Percentiles rank a stretch among this genome's conserved stretches.
Evolutionary conservation across 176 grass and related monocot genomes (phyloP).

Genomic region (Lolium multiflorum): DNA sequence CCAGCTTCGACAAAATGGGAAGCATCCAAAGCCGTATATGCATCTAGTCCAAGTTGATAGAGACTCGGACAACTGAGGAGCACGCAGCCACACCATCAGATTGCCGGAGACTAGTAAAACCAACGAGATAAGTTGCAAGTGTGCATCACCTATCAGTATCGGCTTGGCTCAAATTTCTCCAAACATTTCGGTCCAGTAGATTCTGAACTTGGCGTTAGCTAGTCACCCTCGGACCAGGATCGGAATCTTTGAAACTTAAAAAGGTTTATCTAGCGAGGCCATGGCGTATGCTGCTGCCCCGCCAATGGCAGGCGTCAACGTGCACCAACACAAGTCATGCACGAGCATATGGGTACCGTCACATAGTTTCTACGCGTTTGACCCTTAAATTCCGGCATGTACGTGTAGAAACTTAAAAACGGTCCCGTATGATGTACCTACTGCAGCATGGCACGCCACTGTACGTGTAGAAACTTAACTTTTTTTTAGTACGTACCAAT

Average conservation of each 20-base stretch:
- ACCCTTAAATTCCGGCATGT: conserved; percentile 20
- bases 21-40: neutral
- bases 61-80: conserved; percentile 27
- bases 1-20: conserved; percentile 17
- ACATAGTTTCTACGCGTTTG: conserved; percentile 30
- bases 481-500: neutral
- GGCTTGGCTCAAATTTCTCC: too few species aligned
- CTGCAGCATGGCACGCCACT: neutral
- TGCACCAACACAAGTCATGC: conserved; percentile 38
- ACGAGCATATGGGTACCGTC: conserved; percentile 12
- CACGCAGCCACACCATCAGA: neutral
- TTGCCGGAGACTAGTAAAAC: neutral
- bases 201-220: neutral
- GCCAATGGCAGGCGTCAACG: conserved; percentile 27
- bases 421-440: neutral
- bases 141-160: conserved; percentile 23
- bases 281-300: neutral
- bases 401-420: neutral
- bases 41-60: neutral
- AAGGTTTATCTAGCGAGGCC: neutral
- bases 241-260: too few species aligned
- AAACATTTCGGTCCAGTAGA: too few species aligned
- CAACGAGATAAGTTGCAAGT: neutral
- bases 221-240: too few species aligned
- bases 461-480: neutral